A percentile compares a stretch with the other conserved stretches of the same genome.
Conservation (phyloP, 2,329 filamentous ascomycete species). For the Xylaria sp. region DNA sequence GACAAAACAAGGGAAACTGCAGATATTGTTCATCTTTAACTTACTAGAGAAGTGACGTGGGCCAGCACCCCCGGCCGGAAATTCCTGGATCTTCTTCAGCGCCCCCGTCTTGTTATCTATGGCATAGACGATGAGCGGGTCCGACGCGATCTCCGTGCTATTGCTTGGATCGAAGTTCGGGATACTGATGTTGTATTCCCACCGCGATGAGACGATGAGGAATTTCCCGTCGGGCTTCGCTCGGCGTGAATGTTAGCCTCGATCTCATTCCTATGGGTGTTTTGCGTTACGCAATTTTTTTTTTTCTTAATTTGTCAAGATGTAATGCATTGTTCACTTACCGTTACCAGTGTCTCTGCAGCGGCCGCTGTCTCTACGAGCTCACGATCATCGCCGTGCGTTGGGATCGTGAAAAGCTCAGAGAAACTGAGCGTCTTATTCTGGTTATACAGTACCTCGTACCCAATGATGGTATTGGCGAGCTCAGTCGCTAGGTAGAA, state of each 20-base stretch:
- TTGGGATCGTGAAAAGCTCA: constrained; percentile 54
- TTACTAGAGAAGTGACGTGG: constrained; percentile 53
- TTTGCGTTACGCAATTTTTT: not conserved
- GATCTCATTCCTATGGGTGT: not conserved
- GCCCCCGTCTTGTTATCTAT: constrained; percentile 60
- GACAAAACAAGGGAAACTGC: not conserved
- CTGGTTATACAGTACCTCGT: constrained; percentile 58
- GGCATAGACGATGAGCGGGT: constrained; percentile 68
- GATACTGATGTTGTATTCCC: constrained; percentile 60
- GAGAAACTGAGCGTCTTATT: constrained; percentile 50
- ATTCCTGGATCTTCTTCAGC: constrained; percentile 61
- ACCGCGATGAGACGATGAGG: constrained; percentile 71
- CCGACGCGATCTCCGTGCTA: constrained; percentile 57
- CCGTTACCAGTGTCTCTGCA: constrained; percentile 64
- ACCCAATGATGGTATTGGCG: constrained; percentile 61
- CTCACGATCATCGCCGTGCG: constrained; percentile 51
- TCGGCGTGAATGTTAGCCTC: constrained; percentile 7
- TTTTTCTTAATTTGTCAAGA: not conserved
- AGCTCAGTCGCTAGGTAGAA: constrained; percentile 69
- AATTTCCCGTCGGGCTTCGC: constrained; percentile 63
- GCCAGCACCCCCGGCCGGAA: constrained; percentile 66
- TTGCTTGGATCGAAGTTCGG: constrained; percentile 52
- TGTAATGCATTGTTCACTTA: constrained; percentile 46
- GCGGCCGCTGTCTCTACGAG: constrained; percentile 52
- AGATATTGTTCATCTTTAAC: not conserved